Conservation (phyloP, 768 basidiomycete species). For the Leccinum fibrillosum region DNA sequence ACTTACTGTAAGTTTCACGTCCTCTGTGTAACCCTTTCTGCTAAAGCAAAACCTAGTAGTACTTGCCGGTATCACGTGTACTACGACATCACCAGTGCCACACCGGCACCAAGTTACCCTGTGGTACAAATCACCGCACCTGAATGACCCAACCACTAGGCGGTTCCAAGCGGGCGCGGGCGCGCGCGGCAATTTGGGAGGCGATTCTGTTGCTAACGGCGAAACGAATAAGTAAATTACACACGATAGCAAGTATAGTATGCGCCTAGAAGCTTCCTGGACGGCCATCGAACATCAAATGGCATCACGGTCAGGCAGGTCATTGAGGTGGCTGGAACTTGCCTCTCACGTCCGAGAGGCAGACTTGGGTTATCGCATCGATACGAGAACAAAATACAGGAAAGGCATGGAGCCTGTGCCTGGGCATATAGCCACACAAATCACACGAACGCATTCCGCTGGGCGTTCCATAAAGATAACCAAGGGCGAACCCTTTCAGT, state of each 20-base stretch:
- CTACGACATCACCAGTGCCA: conserved; percentile 2
- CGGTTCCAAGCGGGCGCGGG: conserved; percentile 1
- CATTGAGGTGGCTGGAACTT: not conserved
- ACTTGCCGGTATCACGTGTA: conserved; percentile 28
- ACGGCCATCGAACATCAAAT: conserved; percentile 5
- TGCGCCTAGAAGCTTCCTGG: not conserved
- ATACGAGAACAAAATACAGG: conserved; percentile 1
- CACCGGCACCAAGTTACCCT: not conserved
- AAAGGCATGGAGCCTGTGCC: conserved; percentile 17
- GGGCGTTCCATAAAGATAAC: conserved; percentile 6
- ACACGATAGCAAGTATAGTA: conserved; percentile 18
- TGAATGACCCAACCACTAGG: not conserved
- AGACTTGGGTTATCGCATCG: conserved; percentile 3
- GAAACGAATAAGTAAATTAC: conserved; percentile 2
- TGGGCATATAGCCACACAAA: conserved; percentile 11
- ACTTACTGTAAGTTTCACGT: conserved; percentile 20
- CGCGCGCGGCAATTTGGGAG: not conserved
- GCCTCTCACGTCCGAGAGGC: conserved; percentile 11
- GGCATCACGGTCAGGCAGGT: not conserved
- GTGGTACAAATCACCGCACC: not conserved
- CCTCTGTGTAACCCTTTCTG: conserved; percentile 12
- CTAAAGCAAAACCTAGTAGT: conserved; percentile 14
- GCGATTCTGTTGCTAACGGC: conserved; percentile 6
- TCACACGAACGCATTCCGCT: not conserved
- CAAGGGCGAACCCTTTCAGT: conserved; percentile 8